Evolutionary conservation across 2,329 filamentous ascomycete genomes (phyloP), one percentile per base, ranked within the genome.

Genomic region (Fusarium sulawesiense): DNA sequence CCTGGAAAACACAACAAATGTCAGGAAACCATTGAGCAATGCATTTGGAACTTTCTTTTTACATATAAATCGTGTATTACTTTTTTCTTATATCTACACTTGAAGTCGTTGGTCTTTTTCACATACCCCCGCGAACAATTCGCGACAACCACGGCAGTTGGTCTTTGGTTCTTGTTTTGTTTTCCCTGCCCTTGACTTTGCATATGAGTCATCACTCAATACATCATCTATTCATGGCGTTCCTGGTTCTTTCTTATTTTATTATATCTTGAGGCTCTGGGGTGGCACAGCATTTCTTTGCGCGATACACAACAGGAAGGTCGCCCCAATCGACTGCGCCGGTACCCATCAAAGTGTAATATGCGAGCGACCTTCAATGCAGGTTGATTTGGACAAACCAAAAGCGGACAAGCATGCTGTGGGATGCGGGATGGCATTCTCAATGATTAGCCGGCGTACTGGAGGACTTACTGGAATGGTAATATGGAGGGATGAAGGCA

Each of bases 31-130:
- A 30, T 34, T 45, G 50, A n/a, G 18, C 29, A 53, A 41, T 56
- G 42, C 60, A 32, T 45, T 42, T 25, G 47, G 23, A 32, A 50
- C 27, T 63, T 50, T 64, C 51, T 63, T 61, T 44, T 59, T 64
- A 21, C 49, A 60, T 70, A 66, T 66, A 69, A 64, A 68, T 41
- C 59, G 20, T 71, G 73, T 75, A 71, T 57, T 73, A 67, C 60
- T 68, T 63, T 62, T 62, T 55, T 48, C 47, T 60, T 71, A 53
- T 18, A 60, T 55, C 50, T 64, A 25, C 42, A 65, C 54, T 71
- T 53, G 40, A 49, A 47, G 42, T 47, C 47, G 45, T 71, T 64
- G 44, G 34, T 40, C 21, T 49, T 56, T 49, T 55, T 41, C 34
- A 56, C 67, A 71, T 73, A 69, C 64, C 63, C 66, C 48, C 29